Evolutionary conservation across 495 filamentous ascomycete genomes (phyloP).

Genomic region (Neurospora cerealis): DNA sequence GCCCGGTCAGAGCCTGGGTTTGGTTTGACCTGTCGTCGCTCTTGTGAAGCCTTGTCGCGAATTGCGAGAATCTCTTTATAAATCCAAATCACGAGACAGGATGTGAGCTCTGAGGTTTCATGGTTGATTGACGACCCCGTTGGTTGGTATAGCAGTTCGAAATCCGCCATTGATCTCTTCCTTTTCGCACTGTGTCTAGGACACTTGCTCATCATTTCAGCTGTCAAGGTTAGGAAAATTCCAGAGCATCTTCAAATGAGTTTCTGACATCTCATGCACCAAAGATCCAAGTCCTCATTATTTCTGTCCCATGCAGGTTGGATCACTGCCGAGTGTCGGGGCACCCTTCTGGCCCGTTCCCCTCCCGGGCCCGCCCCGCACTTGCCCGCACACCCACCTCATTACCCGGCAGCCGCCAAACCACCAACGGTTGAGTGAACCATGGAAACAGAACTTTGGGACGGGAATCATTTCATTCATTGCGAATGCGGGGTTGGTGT

Average conservation of each 20-base stretch:
- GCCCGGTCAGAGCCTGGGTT: not conserved
- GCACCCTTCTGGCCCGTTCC: not conserved
- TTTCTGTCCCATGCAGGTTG: not conserved
- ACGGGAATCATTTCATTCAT: too few species aligned
- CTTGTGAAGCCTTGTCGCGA: not conserved
- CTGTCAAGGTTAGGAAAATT: too few species aligned
- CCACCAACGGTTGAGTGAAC: not conserved
- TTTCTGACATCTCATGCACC: not conserved
- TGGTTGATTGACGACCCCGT: too few species aligned
- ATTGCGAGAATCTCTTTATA: not conserved
- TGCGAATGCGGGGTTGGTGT: not conserved
- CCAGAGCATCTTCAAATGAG: too few species aligned
- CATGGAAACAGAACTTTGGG: not conserved
- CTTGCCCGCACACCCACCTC: not conserved
- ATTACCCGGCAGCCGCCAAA: not conserved
- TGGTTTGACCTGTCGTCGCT: not conserved
- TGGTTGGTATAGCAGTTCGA: too few species aligned
- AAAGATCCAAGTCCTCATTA: fast-evolving
- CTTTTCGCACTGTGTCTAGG: too few species aligned
- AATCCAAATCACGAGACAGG: too few species aligned
- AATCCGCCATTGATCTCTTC: too few species aligned
- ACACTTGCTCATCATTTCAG: too few species aligned
- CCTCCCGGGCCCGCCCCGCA: not conserved
- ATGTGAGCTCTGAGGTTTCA: too few species aligned
- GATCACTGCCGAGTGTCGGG: not conserved